Evolutionary conservation across 1,284 basidiomycete species (phyloP).

Genomic region (Trichosporon faecale): DNA sequence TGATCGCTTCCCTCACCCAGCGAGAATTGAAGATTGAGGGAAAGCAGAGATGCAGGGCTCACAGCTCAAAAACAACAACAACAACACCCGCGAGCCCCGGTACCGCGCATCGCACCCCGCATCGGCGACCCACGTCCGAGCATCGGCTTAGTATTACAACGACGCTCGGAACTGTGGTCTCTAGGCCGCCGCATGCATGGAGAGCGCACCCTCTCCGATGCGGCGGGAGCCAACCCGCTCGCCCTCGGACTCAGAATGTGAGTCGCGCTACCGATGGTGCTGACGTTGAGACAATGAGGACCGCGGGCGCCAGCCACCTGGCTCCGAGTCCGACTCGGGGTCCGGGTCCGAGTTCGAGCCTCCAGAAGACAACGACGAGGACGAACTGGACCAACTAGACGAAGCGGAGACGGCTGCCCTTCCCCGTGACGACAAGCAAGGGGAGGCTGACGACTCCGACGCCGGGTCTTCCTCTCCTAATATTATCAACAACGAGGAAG

Average conservation of each 20-base stretch:
- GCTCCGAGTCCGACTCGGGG: neutral
- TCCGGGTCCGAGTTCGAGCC: neutral
- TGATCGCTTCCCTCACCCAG: neutral
- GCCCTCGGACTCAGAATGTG: neutral
- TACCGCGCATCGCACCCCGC: neutral
- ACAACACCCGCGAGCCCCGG: neutral
- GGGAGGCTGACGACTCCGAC: neutral
- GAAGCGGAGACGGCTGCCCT: neutral
- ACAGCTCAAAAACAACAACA: neutral
- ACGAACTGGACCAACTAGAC: neutral
- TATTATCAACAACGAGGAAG: neutral
- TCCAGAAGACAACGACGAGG: neutral
- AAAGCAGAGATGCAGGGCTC: neutral
- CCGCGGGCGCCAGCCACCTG: neutral
- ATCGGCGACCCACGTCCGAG: neutral
- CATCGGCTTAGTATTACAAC: neutral
- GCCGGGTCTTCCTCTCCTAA: neutral
- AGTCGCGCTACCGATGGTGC: neutral
- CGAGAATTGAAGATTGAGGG: neutral
- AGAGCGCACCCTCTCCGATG: neutral
- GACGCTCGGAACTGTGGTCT: neutral
- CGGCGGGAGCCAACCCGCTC: conserved; percentile 3
- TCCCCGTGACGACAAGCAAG: neutral
- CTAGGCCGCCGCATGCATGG: conserved; percentile 9
- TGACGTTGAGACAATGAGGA: neutral